Conservation (phyloP, 257 asterid species). For the Euphrasia confusa region DNA sequence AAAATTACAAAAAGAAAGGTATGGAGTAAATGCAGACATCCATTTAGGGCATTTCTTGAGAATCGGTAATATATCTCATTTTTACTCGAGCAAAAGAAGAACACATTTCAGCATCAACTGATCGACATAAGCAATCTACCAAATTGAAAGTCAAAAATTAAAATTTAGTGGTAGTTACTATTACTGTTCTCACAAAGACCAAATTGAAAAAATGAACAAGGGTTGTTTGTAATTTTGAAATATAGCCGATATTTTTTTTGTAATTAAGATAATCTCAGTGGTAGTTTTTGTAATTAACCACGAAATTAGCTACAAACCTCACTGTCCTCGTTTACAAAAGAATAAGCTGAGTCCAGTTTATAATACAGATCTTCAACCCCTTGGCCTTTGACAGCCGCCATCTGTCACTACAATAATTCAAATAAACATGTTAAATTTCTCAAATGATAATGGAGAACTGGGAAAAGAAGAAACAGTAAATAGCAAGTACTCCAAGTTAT, state of each 20-base stretch:
- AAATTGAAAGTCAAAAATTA: too few relatives aligned
- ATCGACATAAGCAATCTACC: too few relatives aligned
- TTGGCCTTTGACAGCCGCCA: constrained; percentile 51
- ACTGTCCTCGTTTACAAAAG: constrained; percentile 64
- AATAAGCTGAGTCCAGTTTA: constrained; percentile 59
- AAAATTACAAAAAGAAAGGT: too few relatives aligned
- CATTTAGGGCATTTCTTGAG: too few relatives aligned
- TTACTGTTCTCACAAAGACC: not conserved
- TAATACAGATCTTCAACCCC: constrained; percentile 63
- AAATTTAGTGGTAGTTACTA: not conserved
- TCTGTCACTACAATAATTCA: constrained; percentile 47
- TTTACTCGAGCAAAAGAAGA: too few relatives aligned
- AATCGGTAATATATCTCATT: too few relatives aligned
- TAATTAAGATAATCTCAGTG: not conserved
- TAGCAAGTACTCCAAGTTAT: too few relatives aligned
- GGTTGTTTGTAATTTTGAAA: not conserved
- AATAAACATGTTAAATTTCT: constrained; percentile 10
- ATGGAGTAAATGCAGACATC: too few relatives aligned
- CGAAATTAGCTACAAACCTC: constrained; percentile 50
- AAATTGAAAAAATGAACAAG: not conserved
- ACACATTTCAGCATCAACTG: too few relatives aligned
- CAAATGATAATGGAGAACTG: not conserved
- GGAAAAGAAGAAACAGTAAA: not conserved
- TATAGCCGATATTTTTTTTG: not conserved
- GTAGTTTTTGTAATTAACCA: not conserved